Evolutionary conservation across 805 yeast species (phyloP), one percentile per base, ranked within the genome.

Genomic region (Spathaspora gorwiae): DNA sequence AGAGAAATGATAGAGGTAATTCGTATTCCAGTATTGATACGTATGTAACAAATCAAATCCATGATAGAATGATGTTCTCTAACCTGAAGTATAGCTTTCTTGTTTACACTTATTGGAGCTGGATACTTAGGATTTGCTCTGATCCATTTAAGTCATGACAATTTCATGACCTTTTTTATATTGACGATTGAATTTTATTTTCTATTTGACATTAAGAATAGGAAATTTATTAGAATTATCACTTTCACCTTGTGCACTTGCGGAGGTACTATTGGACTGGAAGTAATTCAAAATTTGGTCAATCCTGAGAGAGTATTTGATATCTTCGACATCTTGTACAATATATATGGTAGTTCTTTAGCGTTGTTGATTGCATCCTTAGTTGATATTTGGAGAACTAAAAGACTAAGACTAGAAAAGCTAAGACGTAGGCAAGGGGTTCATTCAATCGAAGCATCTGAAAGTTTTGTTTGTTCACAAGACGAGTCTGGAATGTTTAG

Each of bases 41-140:
- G 46, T 43, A 43, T 32, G 46, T 42, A 33, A 19, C 10, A n/a
- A 26, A 3, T 29, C 14, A 19, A 19, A 19, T 19, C 24, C 24
- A 2, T 19, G 24, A 19, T 3, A 8, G 11, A 12, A 12, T 11
- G 33, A 29, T 37, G 10, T 38, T 33, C 7, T 37, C 45, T 36
- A 42, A 36, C 53, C 39, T 47, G 43, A 40, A 11, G 3, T 36
- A 14, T 42, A 66, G 72, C 53, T 12, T 65, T 71, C 43, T 36
- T 61, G 11, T 27, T 54, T 7, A 48, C 70, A 26, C 47, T 63
- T 2, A 29, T 51, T 5, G 49, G 47, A 3, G 73, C 75, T 2
- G 71, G 64, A 9, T 78, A 77, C 48, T 61, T 79, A 6, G 84
- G 84, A 15, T 74, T 79, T 54, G 76, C 81, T 19, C 67, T 62